Percentiles rank a stretch among this genome's conserved stretches.
Conservation (phyloP, 2,329 filamentous ascomycete species). For the Lachnellula suecica region DNA sequence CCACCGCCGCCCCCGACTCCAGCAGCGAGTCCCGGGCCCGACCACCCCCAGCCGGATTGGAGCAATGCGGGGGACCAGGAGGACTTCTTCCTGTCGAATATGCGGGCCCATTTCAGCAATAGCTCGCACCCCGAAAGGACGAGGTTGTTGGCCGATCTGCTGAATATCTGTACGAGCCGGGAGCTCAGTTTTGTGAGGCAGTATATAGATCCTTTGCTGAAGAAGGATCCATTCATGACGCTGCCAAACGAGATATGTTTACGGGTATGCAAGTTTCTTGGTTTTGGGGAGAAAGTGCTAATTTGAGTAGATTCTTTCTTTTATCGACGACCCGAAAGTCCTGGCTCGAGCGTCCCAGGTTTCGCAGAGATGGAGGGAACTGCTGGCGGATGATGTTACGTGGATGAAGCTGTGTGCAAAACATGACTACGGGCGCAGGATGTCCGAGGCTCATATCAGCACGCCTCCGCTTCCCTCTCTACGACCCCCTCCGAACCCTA, state of each 20-base stretch:
- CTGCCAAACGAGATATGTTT: constrained; percentile 92
- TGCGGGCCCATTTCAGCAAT: constrained; percentile 76
- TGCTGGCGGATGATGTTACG: constrained; percentile 93
- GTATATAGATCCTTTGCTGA: constrained; percentile 89
- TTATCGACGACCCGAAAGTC: constrained; percentile 95
- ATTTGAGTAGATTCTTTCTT: constrained; percentile 76
- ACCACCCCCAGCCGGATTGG: constrained; percentile 67
- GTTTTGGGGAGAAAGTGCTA: constrained; percentile 4
- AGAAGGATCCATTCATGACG: constrained; percentile 93
- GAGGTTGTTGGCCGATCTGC: constrained; percentile 78
- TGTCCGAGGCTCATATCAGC: constrained; percentile 40
- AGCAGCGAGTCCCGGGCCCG: constrained; percentile 63
- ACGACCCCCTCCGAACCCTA: constrained; percentile 29
- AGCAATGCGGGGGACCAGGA: constrained; percentile 77
- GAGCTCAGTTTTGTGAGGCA: constrained; percentile 95
- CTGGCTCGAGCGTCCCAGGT: constrained; percentile 92
- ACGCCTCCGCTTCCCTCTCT: constrained; percentile 19
- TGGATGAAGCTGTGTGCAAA: constrained; percentile 98
- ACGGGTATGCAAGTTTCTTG: constrained; percentile 56
- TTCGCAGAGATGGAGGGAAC: constrained; percentile 89
- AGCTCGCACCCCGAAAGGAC: constrained; percentile 76
- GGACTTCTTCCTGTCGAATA: constrained; percentile 77
- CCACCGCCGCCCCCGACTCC: constrained; percentile 66
- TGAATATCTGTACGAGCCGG: constrained; percentile 93
- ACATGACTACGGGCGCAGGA: constrained; percentile 74